Evolutionary conservation across 106 monocot species (phyloP).

Genomic region (Phalaenopsis aphrodite): DNA sequence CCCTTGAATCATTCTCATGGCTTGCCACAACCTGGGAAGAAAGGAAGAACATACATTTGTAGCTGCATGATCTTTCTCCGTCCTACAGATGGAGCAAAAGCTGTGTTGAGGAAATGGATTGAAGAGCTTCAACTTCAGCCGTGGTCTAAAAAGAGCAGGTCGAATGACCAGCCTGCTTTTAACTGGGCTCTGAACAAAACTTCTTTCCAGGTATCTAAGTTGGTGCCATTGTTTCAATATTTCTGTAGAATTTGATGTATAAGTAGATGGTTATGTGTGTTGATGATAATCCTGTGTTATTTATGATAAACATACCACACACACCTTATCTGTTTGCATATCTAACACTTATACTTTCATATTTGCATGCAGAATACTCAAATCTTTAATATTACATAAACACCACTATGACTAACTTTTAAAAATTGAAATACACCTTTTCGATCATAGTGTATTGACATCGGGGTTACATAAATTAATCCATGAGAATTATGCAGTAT

Average conservation of each 20-base stretch:
- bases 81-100: constrained; percentile 73
- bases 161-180: constrained; percentile 97
- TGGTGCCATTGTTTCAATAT: neutral
- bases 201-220: constrained; percentile 45
- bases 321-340: too few species aligned
- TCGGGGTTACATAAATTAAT: too few species aligned
- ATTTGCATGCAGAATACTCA: too few species aligned
- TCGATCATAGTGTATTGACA: too few species aligned
- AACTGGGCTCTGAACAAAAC: constrained; percentile 98
- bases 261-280: too few species aligned
- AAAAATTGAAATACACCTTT: too few species aligned
- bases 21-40: constrained; percentile 85
- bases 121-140: constrained; percentile 78
- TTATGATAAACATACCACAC: too few species aligned
- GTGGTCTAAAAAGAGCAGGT: constrained; percentile 66
- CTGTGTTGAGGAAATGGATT: constrained; percentile 77
- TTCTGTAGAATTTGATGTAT: neutral
- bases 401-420: too few species aligned
- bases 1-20: constrained; percentile 69
- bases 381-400: too few species aligned
- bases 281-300: too few species aligned
- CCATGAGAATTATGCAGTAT: too few species aligned
- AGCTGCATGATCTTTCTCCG: constrained; percentile 96
- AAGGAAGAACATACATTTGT: constrained; percentile 94
- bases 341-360: too few species aligned